A percentile compares a stretch with the other conserved stretches of the same genome.
These are phyloP conservation scores for Stachybotrys elegans DNA, from an alignment of 2,329 filamentous ascomycete species.

Conservation along the genomic window DNA sequence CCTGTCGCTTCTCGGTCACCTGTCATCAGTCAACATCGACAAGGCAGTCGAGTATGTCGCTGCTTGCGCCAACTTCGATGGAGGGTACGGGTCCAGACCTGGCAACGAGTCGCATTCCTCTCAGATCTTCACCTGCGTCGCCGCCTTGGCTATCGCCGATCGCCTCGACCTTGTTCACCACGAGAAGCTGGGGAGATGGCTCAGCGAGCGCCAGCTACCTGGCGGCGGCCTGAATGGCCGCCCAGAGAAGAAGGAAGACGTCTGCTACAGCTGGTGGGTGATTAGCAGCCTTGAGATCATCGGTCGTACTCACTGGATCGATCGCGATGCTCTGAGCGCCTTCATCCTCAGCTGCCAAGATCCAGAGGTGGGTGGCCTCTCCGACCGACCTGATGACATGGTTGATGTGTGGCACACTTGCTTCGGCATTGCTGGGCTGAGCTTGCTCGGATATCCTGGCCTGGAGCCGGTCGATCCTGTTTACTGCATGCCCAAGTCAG, in stretches of 20 bases:
- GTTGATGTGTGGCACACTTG: constrained; percentile 96
- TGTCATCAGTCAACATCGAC: constrained; percentile 70
- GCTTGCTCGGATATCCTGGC: constrained; percentile 72
- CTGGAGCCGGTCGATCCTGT: constrained; percentile 79
- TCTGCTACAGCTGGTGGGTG: constrained; percentile 99
- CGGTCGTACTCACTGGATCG: constrained; percentile 85
- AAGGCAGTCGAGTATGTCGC: constrained; percentile 76
- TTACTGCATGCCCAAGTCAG: constrained; percentile 75
- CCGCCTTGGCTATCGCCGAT: constrained; percentile 76
- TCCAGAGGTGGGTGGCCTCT: constrained; percentile 73
- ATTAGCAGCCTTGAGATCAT: constrained; percentile 89
- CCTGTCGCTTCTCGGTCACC: constrained; percentile 72
- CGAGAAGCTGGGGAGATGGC: constrained; percentile 80
- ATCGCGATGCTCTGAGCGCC: constrained; percentile 67
- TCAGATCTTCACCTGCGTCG: constrained; percentile 93
- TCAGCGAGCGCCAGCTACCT: constrained; percentile 86
- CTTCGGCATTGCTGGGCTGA: constrained; percentile 85
- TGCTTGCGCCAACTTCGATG: constrained; percentile 88
- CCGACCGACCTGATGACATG: constrained; percentile 88
- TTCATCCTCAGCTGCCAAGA: constrained; percentile 94
- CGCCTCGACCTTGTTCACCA: constrained; percentile 76
- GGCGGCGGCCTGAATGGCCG: constrained; percentile 88
- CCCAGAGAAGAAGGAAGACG: constrained; percentile 92
- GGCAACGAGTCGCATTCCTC: constrained; percentile 93
- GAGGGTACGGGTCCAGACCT: constrained; percentile 83